Conservation (phyloP, 345 rosid genomes). For the Ceriops decandra region DNA sequence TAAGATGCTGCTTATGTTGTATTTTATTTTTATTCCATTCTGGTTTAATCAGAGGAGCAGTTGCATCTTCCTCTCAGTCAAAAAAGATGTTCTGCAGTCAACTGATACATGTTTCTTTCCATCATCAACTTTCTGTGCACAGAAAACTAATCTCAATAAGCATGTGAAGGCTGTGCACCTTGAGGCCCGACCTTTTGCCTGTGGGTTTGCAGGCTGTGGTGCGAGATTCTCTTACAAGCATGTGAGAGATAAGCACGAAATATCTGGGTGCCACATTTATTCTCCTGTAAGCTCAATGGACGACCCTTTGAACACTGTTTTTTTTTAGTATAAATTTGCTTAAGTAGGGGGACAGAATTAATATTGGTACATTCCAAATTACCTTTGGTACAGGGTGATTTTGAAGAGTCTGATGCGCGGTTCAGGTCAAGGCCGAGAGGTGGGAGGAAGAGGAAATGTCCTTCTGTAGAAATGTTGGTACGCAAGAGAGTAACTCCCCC, state of each 20-base stretch:
- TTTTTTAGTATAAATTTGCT: neutral
- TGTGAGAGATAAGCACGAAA: slow-evolving; percentile 74
- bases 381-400: slow-evolving; percentile 60
- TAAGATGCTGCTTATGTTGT: slow-evolving; percentile 24
- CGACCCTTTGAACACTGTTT: neutral
- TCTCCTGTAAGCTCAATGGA: slow-evolving; percentile 43
- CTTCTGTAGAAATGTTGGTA: slow-evolving; percentile 49
- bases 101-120: neutral
- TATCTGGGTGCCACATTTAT: slow-evolving; percentile 47
- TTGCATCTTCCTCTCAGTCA: no score
- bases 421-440: slow-evolving; percentile 75
- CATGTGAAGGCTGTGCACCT: slow-evolving; percentile 76
- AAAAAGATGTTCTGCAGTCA: neutral
- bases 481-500: slow-evolving; percentile 63
- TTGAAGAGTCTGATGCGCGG: slow-evolving; percentile 55
- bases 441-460: slow-evolving; percentile 61
- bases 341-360: neutral
- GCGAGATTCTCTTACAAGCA: slow-evolving; percentile 76
- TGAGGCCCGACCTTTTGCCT: slow-evolving; percentile 45
- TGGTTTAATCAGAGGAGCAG: no score
- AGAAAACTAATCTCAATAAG: slow-evolving; percentile 66
- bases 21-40: neutral
- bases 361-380: neutral
- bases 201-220: slow-evolving; percentile 59
- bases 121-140: neutral